phyloP scores from a whole-genome alignment of 768 basidiomycete species.

The Mycena rebaudengoi region DNA sequence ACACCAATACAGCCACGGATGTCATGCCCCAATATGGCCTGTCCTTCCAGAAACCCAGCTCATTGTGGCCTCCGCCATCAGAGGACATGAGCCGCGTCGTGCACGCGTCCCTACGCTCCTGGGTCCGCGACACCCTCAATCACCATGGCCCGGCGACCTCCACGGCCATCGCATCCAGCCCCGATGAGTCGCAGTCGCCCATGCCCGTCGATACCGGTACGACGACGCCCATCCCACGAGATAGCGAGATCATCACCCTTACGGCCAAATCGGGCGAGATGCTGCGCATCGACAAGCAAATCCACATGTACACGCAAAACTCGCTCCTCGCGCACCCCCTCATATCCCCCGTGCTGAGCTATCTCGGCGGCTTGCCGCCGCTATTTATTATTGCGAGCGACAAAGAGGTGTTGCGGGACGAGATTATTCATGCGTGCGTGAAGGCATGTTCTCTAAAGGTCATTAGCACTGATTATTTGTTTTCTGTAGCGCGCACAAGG shows the following conservation, averaged over 20 bases:
- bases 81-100: slow-evolving; percentile 67
- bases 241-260: slow-evolving; percentile 56
- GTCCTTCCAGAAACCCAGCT: slow-evolving; percentile 80
- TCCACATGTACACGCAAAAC: slow-evolving; percentile 90
- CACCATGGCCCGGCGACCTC: slow-evolving; percentile 29
- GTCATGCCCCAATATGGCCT: slow-evolving; percentile 81
- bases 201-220: slow-evolving; percentile 56
- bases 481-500: slow-evolving; percentile 83
- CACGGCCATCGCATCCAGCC: neutral
- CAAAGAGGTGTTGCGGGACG: slow-evolving; percentile 91
- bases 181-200: slow-evolving; percentile 27
- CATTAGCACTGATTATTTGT: neutral
- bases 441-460: neutral
- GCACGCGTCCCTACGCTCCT: slow-evolving; percentile 65
- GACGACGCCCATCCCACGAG: slow-evolving; percentile 51
- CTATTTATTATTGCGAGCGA: slow-evolving; percentile 86
- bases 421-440: slow-evolving; percentile 85
- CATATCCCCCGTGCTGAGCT: slow-evolving; percentile 81
- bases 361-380: slow-evolving; percentile 92
- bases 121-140: slow-evolving; percentile 65
- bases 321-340: slow-evolving; percentile 80
- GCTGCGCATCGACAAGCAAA: slow-evolving; percentile 67
- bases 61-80: slow-evolving; percentile 80
- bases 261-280: slow-evolving; percentile 58
- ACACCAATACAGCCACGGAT: slow-evolving; percentile 87